Base-by-base conservation (phyloP, 2,329 filamentous ascomycete species). In the Aspergillus sclerotialis region DNA sequence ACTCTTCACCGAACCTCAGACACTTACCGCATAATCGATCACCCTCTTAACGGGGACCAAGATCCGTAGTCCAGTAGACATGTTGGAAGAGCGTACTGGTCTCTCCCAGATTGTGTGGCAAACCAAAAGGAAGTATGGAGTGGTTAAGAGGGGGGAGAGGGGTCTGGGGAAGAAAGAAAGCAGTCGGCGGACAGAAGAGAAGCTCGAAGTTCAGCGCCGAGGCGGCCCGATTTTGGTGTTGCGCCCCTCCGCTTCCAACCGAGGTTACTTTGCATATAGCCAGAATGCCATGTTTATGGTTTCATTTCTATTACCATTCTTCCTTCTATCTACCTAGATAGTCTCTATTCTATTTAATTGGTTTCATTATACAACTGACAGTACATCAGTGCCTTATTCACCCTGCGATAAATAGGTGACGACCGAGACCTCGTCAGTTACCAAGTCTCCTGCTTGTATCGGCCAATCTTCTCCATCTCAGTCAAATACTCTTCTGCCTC, bases 41-140 rank as follows among this genome's bases (percentile, higher is more conserved):
- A 89, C 84, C 77, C 84, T 71, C 70, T 89, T 89, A 30, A 89
- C 70, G 63, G 84, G 84, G 3, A 89, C 83, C 43, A 89, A 73
- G 63, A 89, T 88, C 60, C 82, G 72, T 51, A 87, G 66, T 35
- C 60, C 59, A 35, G 59, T 66, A 30, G 65, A 57, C 67, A 70
- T 70, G 48, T 28, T 64, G 53, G 33, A 24, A n/a, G n/a, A n/a
- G n/a, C n/a, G n/a, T n/a, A n/a, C n/a, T n/a, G n/a, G n/a, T n/a
- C n/a, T n/a, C n/a, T n/a, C n/a, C n/a, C n/a, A n/a, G n/a, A n/a
- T n/a, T n/a, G 10, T 23, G 19, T 23, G 19, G 6, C 6, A 10
- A 23, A 23, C 10, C 10, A 10, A 6, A 10, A 23, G 6, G 6
- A 23, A 23, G 19, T 23, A 6, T 23, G 19, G 10, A 10, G 19